Percentiles rank a stretch among this genome's conserved stretches.
Conservation (phyloP, 768 basidiomycete genomes). For the Suillus plorans region DNA sequence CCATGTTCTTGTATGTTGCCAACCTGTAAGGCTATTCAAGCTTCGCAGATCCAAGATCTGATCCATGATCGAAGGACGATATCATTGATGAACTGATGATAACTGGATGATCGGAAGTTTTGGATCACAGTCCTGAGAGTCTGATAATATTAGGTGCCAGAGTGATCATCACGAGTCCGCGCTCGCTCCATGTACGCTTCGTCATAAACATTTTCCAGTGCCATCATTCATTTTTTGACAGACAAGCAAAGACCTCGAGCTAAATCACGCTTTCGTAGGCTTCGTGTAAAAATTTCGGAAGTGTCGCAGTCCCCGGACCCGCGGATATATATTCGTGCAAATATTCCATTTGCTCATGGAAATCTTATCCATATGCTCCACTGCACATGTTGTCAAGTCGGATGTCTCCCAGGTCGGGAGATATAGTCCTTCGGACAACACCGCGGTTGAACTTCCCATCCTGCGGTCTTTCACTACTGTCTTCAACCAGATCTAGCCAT, state of each 20-base stretch:
- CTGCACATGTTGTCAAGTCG: background rate
- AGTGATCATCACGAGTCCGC: background rate
- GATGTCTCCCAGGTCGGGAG: background rate
- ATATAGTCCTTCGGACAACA: background rate
- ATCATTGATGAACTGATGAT: background rate
- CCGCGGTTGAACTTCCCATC: background rate
- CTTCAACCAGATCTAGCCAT: constrained; percentile 15
- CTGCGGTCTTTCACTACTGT: constrained; percentile 20
- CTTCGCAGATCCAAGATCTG: too few species aligned
- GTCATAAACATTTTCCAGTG: background rate
- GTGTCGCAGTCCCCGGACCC: background rate
- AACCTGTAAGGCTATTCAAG: background rate
- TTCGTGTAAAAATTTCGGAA: background rate
- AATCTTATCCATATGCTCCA: background rate
- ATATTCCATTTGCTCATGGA: background rate
- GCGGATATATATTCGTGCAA: background rate
- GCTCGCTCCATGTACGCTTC: background rate
- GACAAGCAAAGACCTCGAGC: background rate
- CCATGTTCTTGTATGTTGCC: background rate
- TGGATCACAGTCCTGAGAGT: background rate
- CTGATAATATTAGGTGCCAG: background rate
- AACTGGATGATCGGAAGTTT: background rate
- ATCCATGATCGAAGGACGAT: too few species aligned
- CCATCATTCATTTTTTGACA: background rate
- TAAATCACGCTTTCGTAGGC: background rate